Conservation (phyloP, 1,139 yeast genomes). For the Debaryomyces sp. region DNA sequence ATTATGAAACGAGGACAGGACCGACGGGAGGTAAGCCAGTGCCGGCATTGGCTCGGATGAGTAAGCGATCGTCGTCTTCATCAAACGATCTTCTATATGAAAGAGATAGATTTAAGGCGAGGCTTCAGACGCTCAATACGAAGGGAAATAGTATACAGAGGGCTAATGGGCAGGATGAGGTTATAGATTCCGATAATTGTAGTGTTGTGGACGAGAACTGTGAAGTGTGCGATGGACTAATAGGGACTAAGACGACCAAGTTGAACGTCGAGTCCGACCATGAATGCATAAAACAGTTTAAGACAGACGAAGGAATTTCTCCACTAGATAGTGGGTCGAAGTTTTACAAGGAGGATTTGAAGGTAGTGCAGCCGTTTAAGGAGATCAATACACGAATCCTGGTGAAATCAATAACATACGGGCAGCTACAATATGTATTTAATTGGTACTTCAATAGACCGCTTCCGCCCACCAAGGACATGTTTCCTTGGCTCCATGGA, state of each 20-base stretch:
- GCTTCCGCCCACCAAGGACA: conserved; percentile 64
- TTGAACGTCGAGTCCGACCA: conserved; percentile 24
- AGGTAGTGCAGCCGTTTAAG: not conserved
- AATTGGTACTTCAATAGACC: conserved; percentile 53
- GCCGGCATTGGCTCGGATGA: conserved; percentile 10
- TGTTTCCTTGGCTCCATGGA: conserved; percentile 95
- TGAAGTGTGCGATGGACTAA: conserved; percentile 39
- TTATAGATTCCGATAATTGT: conserved; percentile 10
- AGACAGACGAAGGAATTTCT: conserved; percentile 11
- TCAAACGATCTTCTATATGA: conserved; percentile 48
- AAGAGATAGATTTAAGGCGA: conserved; percentile 47
- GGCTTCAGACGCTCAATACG: conserved; percentile 39
- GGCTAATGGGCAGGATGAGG: not conserved
- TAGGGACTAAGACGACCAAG: conserved; percentile 42
- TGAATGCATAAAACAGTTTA: not conserved
- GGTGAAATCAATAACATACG: conserved; percentile 28
- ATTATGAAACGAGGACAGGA: not conserved
- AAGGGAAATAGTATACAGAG: not conserved
- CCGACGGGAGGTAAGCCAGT: not conserved
- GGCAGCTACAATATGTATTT: conserved; percentile 38
- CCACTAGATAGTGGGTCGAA: conserved; percentile 30
- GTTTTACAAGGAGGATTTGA: conserved; percentile 17
- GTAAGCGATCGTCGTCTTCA: conserved; percentile 43
- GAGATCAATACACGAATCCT: not conserved
- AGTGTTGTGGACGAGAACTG: conserved; percentile 21